Percentiles rank a stretch among this genome's conserved stretches.
Conservation (phyloP, 192 early-diverging fungal species). For the Rhizoclosmatium globosum region DNA sequence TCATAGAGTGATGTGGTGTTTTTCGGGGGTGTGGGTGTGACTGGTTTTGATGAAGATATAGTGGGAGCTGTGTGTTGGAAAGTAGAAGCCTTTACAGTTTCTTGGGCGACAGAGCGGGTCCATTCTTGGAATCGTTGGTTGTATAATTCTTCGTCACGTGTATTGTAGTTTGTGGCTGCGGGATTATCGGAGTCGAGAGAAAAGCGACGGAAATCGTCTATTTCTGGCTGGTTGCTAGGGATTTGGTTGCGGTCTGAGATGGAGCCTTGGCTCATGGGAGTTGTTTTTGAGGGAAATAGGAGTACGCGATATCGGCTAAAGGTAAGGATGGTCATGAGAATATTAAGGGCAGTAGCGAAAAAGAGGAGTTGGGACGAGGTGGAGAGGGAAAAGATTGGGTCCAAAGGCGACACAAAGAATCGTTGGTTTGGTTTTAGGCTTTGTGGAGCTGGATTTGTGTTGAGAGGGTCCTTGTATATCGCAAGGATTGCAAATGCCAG, state of each 20-base stretch:
- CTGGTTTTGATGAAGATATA: background rate
- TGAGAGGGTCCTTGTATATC: background rate
- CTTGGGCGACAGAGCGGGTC: background rate
- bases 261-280: background rate
- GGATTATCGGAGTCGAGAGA: background rate
- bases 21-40: background rate
- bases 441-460: background rate
- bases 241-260: background rate
- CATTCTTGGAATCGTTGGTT: slow-evolving; percentile 13
- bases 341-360: background rate
- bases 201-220: background rate
- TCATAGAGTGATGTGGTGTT: background rate
- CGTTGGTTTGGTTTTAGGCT: background rate
- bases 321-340: slow-evolving; percentile 20
- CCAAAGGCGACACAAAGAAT: background rate
- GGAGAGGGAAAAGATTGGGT: background rate
- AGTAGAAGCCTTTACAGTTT: background rate
- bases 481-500: background rate
- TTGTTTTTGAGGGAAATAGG: slow-evolving; percentile 3
- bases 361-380: slow-evolving; percentile 8
- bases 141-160: background rate
- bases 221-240: background rate
- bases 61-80: too few relatives aligned
- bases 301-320: background rate
- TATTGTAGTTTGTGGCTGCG: too few relatives aligned